Evolutionary conservation across 768 basidiomycete species (phyloP), one percentile per base, ranked within the genome.

Genomic region (Lactifluus piperatus): DNA sequence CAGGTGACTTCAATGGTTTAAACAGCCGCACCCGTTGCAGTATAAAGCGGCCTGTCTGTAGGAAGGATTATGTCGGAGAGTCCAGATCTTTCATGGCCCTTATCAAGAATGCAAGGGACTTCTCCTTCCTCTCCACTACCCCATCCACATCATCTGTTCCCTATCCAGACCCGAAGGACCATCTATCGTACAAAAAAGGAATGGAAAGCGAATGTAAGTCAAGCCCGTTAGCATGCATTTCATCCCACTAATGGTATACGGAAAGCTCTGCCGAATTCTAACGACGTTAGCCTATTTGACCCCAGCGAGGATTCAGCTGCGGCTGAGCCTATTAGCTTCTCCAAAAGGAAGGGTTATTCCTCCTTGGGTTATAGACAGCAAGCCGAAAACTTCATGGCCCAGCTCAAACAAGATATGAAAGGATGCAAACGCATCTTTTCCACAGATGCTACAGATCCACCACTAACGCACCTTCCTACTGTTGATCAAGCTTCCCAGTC

Each of bases 371-470:
- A 89, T 69, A 81, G 91, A 43, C 76, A 82, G 64, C 84, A 90
- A 64, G 92, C 89, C 13, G 87, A 82, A 9, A 82, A 77, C 26
- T 71, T 94, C 47, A 92, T 94, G 88, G 86, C 86, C 26, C 88
- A 91, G 64, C 91, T 94, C 63, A 86, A 86, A 71, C 79, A 77
- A 57, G 88, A 90, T 65, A 82, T 91, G 78, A 83, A 81, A 66
- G 80, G 83, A 4, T 79, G 81, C 52, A 89, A 89, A 69, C 83
- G 86, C 13, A 65, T 88, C 2, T 86, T 87, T 67, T 86, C 86
- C 2, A 78, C 77, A 5, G 85, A 86, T 18, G 83, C 82, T 0
- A 84, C 85, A 16, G 60, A 74, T 48, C 81, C 81, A 18, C 76
- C 74, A 59, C 68, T 22, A 51, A 32, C n/a, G 51, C 41, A 44